Evolutionary conservation across 768 basidiomycete species (phyloP).

Genomic region (Russula dissimulans): DNA sequence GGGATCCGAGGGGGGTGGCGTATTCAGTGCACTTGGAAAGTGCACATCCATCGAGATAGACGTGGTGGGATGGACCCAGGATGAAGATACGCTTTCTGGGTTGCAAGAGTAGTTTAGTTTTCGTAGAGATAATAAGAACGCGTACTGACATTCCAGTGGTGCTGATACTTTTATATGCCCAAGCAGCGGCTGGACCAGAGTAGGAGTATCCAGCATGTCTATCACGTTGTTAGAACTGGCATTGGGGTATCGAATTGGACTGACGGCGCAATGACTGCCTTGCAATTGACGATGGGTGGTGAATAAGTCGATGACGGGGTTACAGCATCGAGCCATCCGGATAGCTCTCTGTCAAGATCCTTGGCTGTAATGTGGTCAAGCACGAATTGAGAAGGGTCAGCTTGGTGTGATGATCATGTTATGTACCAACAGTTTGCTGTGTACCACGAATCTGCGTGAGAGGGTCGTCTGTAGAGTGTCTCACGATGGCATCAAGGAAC

Average conservation of each 20-base stretch:
- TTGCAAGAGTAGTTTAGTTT: background rate
- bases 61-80: slow-evolving; percentile 92
- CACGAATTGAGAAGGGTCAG: background rate
- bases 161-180: slow-evolving; percentile 91
- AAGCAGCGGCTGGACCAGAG: slow-evolving; percentile 89
- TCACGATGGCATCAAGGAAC: background rate
- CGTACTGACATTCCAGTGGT: slow-evolving; percentile 62
- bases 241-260: slow-evolving; percentile 26
- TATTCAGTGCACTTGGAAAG: slow-evolving; percentile 71
- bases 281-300: slow-evolving; percentile 61
- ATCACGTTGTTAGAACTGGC: background rate
- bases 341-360: slow-evolving; percentile 53
- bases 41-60: slow-evolving; percentile 81
- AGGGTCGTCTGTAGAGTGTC: slow-evolving; percentile 41
- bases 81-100: slow-evolving; percentile 84
- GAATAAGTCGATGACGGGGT: slow-evolving; percentile 39
- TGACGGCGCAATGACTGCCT: slow-evolving; percentile 94
- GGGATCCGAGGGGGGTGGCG: slow-evolving; percentile 74
- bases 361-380: slow-evolving; percentile 32
- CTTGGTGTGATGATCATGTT: background rate
- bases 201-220: slow-evolving; percentile 97
- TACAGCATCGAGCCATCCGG: slow-evolving; percentile 54
- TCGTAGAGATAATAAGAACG: background rate
- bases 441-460: slow-evolving; percentile 93
- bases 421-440: slow-evolving; percentile 45